A percentile compares a stretch with the other conserved stretches of the same genome.
Conservation (phyloP, 2,329 filamentous ascomycete genomes). For the Fusarium temperatum region DNA sequence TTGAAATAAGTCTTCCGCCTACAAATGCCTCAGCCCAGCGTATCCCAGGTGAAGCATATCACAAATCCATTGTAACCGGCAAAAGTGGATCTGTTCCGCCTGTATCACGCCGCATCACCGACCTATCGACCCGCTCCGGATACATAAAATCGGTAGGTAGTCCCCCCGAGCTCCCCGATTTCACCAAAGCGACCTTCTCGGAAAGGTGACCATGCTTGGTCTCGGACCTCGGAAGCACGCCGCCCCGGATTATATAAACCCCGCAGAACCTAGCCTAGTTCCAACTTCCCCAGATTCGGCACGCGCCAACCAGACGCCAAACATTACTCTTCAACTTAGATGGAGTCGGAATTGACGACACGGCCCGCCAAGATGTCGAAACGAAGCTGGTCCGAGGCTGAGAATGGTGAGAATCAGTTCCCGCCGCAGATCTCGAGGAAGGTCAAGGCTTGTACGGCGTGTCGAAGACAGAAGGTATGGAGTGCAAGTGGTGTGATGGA, state of each 20-base stretch:
- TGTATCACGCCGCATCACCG: neutral
- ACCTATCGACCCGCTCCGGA: neutral
- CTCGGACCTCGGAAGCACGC: neutral
- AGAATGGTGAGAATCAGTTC: slow-evolving; percentile 13
- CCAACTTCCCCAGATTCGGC: slow-evolving; percentile 3
- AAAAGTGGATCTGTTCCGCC: neutral
- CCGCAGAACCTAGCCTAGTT: slow-evolving; percentile 8
- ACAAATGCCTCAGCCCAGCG: neutral
- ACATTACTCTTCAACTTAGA: neutral
- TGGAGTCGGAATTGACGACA: neutral
- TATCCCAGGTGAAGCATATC: neutral
- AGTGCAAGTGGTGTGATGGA: neutral
- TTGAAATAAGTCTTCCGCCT: neutral
- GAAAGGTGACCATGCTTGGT: neutral
- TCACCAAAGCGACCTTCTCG: neutral
- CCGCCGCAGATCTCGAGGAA: slow-evolving; percentile 46
- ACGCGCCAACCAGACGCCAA: slow-evolving; percentile 25
- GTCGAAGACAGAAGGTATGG: slow-evolving; percentile 49
- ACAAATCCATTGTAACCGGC: neutral
- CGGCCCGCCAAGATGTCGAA: slow-evolving; percentile 14
- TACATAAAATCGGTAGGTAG: neutral
- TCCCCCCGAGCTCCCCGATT: neutral
- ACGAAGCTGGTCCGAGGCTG: slow-evolving; percentile 25
- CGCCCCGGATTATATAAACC: slow-evolving; percentile 27
- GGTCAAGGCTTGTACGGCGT: slow-evolving; percentile 50